phyloP scores from a whole-genome alignment of 2,329 filamentous ascomycete species.

The Aspergillus novofumigatus region DNA sequence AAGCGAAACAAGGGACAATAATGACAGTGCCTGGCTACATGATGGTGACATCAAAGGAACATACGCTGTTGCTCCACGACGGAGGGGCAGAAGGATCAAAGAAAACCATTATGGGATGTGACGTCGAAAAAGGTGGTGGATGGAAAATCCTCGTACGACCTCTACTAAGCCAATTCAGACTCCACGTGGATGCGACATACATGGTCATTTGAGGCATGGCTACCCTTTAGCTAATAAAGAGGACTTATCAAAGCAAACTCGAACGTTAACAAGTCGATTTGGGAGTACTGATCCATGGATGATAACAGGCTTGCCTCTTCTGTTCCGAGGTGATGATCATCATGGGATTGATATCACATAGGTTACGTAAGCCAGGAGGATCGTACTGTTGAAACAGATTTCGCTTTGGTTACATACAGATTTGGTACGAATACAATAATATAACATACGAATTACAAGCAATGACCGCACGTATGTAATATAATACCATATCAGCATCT shows the following conservation, averaged over 20 bases:
- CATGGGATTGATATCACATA: not conserved
- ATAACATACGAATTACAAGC: not conserved
- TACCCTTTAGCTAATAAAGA: not conserved
- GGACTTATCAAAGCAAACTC: not conserved
- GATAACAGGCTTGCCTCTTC: not conserved
- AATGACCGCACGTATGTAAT: not conserved
- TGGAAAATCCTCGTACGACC: not conserved
- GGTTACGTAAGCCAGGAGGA: not conserved
- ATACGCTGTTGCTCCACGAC: not conserved
- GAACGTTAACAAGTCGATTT: not conserved
- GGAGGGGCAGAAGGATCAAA: not conserved
- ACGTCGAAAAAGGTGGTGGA: not conserved
- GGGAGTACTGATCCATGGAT: not conserved
- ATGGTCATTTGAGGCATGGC: not conserved
- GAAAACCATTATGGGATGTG: not conserved
- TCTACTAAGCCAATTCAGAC: not conserved
- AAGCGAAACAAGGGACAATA: not conserved
- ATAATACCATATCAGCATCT: not conserved
- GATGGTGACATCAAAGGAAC: not conserved
- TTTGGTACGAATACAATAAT: not conserved
- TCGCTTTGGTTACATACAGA: not conserved
- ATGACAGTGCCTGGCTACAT: not conserved
- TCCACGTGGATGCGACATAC: not conserved
- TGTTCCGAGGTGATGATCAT: not conserved
- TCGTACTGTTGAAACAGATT: not conserved